Base-by-base conservation (phyloP, 352 stramenopile species). In the Globisporangium nunn region DNA sequence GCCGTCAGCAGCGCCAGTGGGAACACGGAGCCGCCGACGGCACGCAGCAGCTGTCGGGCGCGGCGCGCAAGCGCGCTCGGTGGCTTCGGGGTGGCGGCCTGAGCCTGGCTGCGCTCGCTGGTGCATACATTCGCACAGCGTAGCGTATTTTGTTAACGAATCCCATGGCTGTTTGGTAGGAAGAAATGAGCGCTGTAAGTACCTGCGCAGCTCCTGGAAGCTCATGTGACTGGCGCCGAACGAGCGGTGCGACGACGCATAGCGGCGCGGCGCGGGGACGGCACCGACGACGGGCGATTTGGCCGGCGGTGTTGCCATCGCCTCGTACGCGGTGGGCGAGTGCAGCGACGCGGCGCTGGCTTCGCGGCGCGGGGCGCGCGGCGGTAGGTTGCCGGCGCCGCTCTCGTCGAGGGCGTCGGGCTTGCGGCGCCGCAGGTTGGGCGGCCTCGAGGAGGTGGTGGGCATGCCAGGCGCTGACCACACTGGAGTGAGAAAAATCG, bases 1-100 rank as follows among this genome's bases (percentile, higher is more conserved):
- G 78, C 71, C 11, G 78, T 61, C 23, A 87, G 58, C 12, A 91
- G 67, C 45, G 71, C 81, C 18, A 85, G 30, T 18, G 78, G 71
- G 46, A 87, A 79, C 4, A 82, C 18, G 49, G 73, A 56, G 28
- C 81, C 58, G 8, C 62, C 62, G 12, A 49, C 46, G 14, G 47
- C 54, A 30, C 62, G 65, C 18, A 80, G 63, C 18, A 40, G 48
- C 30, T 63, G 37, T 29, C 72, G 37, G 6, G 58, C 60, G 31
- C 57, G 52, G 11, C 54, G 53, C 53, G 70, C 71, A 45, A 75
- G 48, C 48, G 54, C 54, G 40, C n/a, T 31, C 33, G 33, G 33
- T 7, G 18, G 45, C 12, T 55, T 49, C 15, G 31, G 47, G 48
- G 33, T 10, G 12, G 23, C 23, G 23, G 23, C 23, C 23, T 23